Evolutionary conservation across 2,329 filamentous ascomycete genomes (phyloP).

Genomic region (Gnomoniopsis smithogilvyi): DNA sequence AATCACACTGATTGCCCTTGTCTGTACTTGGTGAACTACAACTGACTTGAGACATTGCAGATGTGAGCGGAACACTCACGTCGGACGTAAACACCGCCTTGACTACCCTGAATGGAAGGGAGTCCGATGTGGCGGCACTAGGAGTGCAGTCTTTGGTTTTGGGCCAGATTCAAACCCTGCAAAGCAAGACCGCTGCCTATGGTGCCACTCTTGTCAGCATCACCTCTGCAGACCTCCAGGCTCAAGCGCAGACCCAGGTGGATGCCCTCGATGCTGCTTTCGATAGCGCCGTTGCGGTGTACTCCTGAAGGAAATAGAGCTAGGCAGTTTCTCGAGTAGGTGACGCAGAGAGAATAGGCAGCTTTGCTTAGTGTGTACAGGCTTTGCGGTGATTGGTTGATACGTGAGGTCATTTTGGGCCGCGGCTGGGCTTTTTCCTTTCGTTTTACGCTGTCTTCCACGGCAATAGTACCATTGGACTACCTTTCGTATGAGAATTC

Average conservation of each 20-base stretch:
- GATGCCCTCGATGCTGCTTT: constrained; percentile 1
- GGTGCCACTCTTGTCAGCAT: constrained; percentile 7
- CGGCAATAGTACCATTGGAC: no score
- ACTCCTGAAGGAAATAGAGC: neutral
- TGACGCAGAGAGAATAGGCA: neutral
- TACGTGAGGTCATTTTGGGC: no score
- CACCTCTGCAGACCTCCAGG: constrained; percentile 3
- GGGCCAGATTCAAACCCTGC: constrained; percentile 4
- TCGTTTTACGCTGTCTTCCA: no score
- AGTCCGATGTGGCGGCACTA: constrained; percentile 5
- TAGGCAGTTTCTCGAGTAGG: neutral
- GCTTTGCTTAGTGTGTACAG: neutral
- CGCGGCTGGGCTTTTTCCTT: no score
- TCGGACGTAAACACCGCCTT: constrained; percentile 3
- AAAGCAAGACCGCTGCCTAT: neutral
- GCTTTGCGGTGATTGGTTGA: no score
- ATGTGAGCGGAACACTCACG: constrained; percentile 7
- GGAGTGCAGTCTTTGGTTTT: constrained; percentile 5
- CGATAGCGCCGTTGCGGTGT: neutral
- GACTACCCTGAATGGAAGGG: neutral
- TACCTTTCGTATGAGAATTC: no score
- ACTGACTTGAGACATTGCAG: neutral
- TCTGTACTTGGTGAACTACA: neutral
- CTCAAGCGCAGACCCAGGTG: neutral
- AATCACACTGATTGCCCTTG: neutral